Conservation (phyloP, 495 filamentous ascomycete species). For the Penicillium odoratum region DNA sequence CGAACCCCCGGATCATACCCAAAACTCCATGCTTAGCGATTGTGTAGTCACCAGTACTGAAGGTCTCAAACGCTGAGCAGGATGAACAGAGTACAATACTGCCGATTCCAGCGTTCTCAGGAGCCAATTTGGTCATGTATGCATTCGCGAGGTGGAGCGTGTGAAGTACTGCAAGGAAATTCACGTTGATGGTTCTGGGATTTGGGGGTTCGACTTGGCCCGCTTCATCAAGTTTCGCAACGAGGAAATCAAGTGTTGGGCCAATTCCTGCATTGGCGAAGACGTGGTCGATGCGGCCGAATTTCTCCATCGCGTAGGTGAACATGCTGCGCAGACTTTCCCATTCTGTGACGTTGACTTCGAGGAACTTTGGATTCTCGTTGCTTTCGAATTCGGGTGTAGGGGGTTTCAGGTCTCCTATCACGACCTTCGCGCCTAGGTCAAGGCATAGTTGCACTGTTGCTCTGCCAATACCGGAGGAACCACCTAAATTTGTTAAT, state of each 20-base stretch:
- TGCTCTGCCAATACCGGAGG: constrained; percentile 51
- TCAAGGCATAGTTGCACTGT: constrained; percentile 46
- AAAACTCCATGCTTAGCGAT: constrained; percentile 42
- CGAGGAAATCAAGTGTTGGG: constrained; percentile 39
- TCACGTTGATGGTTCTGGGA: constrained; percentile 41
- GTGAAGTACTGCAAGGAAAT: constrained; percentile 43
- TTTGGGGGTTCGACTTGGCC: constrained; percentile 43
- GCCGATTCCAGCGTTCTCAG: constrained; percentile 11
- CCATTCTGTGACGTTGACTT: constrained; percentile 46
- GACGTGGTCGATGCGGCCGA: constrained; percentile 50
- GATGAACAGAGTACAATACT: constrained; percentile 44
- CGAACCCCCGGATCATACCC: constrained; percentile 35
- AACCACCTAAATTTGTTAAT: constrained; percentile 35
- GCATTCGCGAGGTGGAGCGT: constrained; percentile 38
- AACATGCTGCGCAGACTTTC: constrained; percentile 40
- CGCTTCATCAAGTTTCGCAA: constrained; percentile 38
- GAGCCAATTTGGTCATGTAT: constrained; percentile 31
- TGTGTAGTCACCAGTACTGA: constrained; percentile 38
- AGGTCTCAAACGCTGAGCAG: constrained; percentile 37
- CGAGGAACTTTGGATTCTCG: constrained; percentile 28
- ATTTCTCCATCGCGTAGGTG: constrained; percentile 33
- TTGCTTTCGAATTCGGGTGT: constrained; percentile 22
- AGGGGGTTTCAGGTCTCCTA: constrained; percentile 39
- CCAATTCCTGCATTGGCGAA: constrained; percentile 51
- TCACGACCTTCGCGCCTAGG: constrained; percentile 45